These are phyloP conservation scores for Clarireedia sp. DNA, from an alignment of 2,329 filamentous ascomycete species.

Conservation along the genomic window DNA sequence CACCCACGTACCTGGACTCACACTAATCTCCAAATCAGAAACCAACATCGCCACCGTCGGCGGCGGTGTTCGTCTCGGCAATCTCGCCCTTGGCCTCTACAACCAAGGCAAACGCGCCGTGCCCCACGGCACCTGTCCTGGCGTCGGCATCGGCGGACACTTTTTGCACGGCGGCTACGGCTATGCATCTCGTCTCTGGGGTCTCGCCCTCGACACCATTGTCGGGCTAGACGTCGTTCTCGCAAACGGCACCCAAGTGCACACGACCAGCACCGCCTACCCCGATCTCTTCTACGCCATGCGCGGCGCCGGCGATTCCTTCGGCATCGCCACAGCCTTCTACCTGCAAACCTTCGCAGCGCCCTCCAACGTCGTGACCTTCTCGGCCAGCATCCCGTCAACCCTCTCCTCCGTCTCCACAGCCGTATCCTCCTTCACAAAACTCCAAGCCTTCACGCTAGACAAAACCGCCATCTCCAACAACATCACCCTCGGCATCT, in stretches of 20 bases:
- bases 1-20: too few relatives aligned
- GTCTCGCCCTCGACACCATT: constrained; percentile 43
- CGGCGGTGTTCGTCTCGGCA: constrained; percentile 37
- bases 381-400: constrained; percentile 11
- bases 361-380: constrained; percentile 25
- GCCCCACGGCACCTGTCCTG: constrained; percentile 38
- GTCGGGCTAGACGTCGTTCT: constrained; percentile 41
- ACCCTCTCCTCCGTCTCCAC: constrained; percentile 12
- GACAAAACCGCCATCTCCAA: constrained; percentile 25
- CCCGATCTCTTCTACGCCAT: constrained; percentile 30
- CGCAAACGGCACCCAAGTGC: constrained; percentile 26
- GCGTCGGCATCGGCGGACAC: constrained; percentile 40
- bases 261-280: constrained; percentile 19
- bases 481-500: constrained; percentile 34
- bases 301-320: constrained; percentile 30
- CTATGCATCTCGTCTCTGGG: constrained; percentile 39
- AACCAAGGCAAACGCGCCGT: constrained; percentile 32
- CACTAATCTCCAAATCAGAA: background rate
- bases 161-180: constrained; percentile 41
- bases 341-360: constrained; percentile 30
- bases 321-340: constrained; percentile 30
- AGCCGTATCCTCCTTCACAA: constrained; percentile 3
- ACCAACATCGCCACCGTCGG: constrained; percentile 29
- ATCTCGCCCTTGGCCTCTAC: constrained; percentile 33
- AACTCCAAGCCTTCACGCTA: constrained; percentile 3